These are phyloP conservation scores for Hippophae rhamnoides DNA, from an alignment of 306 rosid genomes.

Conservation along the genomic window DNA sequence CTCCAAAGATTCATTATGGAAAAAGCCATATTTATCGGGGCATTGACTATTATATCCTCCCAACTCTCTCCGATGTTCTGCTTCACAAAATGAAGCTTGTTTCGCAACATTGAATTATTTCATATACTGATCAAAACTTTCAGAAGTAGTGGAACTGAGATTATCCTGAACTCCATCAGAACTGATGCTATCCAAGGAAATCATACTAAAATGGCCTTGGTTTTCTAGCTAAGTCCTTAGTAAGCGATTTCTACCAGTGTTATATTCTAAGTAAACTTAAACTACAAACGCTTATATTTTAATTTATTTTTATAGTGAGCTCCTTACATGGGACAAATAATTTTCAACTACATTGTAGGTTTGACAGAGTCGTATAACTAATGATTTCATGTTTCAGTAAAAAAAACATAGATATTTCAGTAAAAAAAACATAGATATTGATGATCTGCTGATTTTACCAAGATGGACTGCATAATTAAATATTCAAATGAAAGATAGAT, in stretches of 20 bases:
- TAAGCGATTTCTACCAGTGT: too few relatives aligned
- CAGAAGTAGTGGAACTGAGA: constrained; percentile 14
- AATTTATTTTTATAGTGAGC: too few relatives aligned
- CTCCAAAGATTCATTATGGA: constrained; percentile 14
- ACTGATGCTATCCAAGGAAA: constrained; percentile 18
- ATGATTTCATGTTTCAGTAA: background rate
- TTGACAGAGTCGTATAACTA: background rate
- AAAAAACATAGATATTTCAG: background rate
- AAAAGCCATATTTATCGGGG: constrained; percentile 17
- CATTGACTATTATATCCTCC: constrained; percentile 18
- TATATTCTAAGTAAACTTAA: too few relatives aligned
- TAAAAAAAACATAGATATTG: background rate
- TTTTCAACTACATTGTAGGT: background rate
- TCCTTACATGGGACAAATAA: too few relatives aligned
- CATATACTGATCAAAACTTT: constrained; percentile 11
- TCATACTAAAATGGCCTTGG: background rate
- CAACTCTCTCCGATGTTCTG: constrained; percentile 15
- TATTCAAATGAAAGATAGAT: too few relatives aligned
- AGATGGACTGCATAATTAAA: constrained; percentile 22
- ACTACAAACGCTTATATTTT: too few relatives aligned
- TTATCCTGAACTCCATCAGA: constrained; percentile 23
- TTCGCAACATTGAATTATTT: constrained; percentile 15
- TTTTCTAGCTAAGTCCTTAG: too few relatives aligned
- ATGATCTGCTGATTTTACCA: constrained; percentile 18
- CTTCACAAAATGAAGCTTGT: constrained; percentile 10